Evolutionary conservation across 2,329 filamentous ascomycete genomes (phyloP), one percentile per base, ranked within the genome.

Genomic region (Daldinia sp.): DNA sequence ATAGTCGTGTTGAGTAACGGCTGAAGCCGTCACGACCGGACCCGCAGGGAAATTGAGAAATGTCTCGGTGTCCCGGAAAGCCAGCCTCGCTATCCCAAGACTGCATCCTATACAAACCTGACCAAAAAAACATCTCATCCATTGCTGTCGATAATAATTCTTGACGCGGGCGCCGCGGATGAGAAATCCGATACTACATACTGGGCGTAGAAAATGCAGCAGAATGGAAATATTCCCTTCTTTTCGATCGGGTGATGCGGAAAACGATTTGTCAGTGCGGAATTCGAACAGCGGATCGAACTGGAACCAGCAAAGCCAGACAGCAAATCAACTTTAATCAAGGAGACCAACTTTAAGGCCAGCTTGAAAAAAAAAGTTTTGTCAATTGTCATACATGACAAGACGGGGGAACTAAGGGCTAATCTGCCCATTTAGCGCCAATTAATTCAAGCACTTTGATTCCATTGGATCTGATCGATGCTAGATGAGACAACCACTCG

Each of bases 321-420:
- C 62, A 62, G 60, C 66, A 65, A 67, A 71, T 69, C 66, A 69
- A 59, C 65, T 28, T 35, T 10, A 35, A 7, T 35, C 33, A 35
- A 35, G 33, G 48, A 33, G 63, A 58, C 61, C 46, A 33, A n/a
- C 46, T 18, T 30, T 30, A 26, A 6, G 39, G 15, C 39, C 39
- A 66, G 54, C 54, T 60, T 20, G 28, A 50, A 9, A 39, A 39
- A 39, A 39, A 39, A 39, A 39, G 13, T 37, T 54, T 42, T 35
- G 56, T 63, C 50, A 57, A 65, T 62, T 70, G 69, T 70, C 61
- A 65, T 57, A 68, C 63, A 68, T 64, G 69, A 65, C 67, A 62
- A 60, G 63, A 70, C 69, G 65, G 55, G 60, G 20, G 5, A 37
- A 37, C 26, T 30, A 51, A 51, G 46, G 26, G 15, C 15, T 30